A percentile compares a stretch with the other conserved stretches of the same genome.
Conservation (phyloP, 2,329 filamentous ascomycete species). For the Didymosphaeria variabile region DNA sequence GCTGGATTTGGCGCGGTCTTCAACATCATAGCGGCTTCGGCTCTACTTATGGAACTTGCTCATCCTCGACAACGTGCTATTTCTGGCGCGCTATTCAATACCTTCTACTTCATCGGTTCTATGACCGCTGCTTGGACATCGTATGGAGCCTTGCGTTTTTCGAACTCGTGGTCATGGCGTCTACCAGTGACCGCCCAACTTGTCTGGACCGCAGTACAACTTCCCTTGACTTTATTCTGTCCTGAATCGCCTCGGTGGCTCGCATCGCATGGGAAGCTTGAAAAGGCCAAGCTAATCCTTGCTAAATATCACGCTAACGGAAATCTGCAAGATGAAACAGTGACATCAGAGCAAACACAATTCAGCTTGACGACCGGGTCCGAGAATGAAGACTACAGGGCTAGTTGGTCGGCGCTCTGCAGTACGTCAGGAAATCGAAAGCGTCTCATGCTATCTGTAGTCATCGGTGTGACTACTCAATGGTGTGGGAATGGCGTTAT, state of each 20-base stretch:
- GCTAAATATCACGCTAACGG: conserved; percentile 62
- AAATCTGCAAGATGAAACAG: conserved; percentile 36
- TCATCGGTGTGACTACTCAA: conserved; percentile 50
- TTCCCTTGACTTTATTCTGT: conserved; percentile 19
- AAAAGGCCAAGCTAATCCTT: conserved; percentile 63
- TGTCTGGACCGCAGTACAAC: conserved; percentile 19
- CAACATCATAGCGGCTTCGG: conserved; percentile 23
- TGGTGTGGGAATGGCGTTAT: conserved; percentile 55
- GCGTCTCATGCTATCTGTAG: conserved; percentile 50
- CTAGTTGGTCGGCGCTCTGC: conserved; percentile 24
- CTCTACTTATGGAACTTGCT: conserved; percentile 25
- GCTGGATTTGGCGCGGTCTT: conserved; percentile 25
- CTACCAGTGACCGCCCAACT: conserved; percentile 22
- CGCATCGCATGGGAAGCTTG: conserved; percentile 61
- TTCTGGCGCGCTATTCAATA: conserved; percentile 28
- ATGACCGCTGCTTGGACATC: conserved; percentile 21
- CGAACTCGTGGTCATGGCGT: conserved; percentile 24
- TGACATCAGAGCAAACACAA: conserved; percentile 16
- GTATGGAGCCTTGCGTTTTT: conserved; percentile 19
- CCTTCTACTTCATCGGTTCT: conserved; percentile 26
- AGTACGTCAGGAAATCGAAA: conserved; percentile 48
- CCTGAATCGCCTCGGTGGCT: conserved; percentile 70
- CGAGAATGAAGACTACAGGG: not conserved
- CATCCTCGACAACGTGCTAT: conserved; percentile 26
- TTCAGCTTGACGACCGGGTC: conserved; percentile 16